Conservation (phyloP, 192 early-diverging fungal genomes). For the Backusella tarrabulga region DNA sequence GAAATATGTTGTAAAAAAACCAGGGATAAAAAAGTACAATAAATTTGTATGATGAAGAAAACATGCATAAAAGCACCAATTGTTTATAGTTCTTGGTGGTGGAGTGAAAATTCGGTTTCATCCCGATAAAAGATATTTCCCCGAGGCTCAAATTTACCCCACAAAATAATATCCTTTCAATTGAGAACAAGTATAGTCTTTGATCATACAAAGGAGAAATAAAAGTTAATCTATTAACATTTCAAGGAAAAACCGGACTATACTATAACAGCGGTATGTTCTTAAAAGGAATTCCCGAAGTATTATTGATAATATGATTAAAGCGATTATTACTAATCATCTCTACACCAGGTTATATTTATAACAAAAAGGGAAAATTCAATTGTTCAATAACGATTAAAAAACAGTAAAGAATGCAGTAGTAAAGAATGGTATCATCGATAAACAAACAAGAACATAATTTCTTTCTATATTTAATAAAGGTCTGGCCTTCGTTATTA, state of each 20-base stretch:
- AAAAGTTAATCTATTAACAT: background rate
- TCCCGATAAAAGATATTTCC: background rate
- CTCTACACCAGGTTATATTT: background rate
- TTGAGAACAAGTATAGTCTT: background rate
- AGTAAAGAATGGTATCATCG: background rate
- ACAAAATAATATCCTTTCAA: background rate
- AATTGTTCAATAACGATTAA: background rate
- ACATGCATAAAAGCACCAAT: background rate
- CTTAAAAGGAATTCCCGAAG: background rate
- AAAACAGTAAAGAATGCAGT: background rate
- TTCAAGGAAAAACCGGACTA: background rate
- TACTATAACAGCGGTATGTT: background rate
- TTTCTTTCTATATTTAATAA: slow-evolving; percentile 1
- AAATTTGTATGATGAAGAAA: background rate
- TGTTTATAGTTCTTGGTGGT: background rate
- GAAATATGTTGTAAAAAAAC: background rate
- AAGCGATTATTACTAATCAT: background rate
- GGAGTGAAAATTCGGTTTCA: background rate
- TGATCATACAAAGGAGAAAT: background rate
- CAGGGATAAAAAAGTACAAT: background rate
- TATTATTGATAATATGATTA: background rate
- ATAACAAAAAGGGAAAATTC: background rate
- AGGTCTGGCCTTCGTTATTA: background rate
- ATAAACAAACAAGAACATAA: background rate
- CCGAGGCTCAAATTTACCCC: background rate